These are phyloP conservation scores for Pelargonium fulgidum DNA, from an alignment of 441 rosid species.

Conservation along the genomic window DNA sequence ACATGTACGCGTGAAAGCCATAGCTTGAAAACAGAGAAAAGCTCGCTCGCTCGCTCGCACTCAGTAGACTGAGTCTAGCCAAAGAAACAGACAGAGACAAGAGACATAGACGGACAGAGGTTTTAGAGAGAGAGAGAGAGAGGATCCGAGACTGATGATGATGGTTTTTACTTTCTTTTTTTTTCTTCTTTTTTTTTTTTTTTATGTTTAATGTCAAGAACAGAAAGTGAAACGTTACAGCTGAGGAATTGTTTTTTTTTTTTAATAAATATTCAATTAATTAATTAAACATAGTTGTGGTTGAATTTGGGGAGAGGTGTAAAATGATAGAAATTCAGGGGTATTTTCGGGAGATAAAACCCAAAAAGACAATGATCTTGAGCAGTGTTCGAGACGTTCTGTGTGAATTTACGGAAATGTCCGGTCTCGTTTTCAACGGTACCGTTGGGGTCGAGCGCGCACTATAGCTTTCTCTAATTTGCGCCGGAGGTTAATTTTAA, in stretches of 20 bases:
- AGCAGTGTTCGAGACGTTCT: too few species aligned
- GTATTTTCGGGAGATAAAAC: background rate
- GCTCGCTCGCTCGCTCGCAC: background rate
- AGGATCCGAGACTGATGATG: constrained; percentile 2
- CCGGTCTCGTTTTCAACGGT: too few species aligned
- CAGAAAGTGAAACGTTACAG: constrained; percentile 6
- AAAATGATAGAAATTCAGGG: background rate
- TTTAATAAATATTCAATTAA: background rate
- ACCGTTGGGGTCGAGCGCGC: too few species aligned
- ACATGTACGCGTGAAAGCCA: background rate
- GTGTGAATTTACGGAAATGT: too few species aligned
- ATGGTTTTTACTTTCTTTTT: background rate
- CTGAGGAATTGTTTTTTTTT: background rate
- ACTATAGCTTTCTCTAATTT: too few species aligned
- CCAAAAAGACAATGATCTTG: too few species aligned
- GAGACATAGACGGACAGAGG: background rate
- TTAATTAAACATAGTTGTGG: background rate
- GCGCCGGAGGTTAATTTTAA: too few species aligned
- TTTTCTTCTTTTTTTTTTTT: background rate
- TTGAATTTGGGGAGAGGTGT: background rate
- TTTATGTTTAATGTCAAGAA: background rate
- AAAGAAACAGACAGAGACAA: constrained; percentile 6
- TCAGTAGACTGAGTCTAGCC: constrained; percentile 3
- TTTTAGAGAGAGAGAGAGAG: constrained; percentile 9
- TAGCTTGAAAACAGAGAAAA: background rate